Evolutionary conservation across 73 alveolate species (phyloP).

Genomic region (Uronychia setigera): DNA sequence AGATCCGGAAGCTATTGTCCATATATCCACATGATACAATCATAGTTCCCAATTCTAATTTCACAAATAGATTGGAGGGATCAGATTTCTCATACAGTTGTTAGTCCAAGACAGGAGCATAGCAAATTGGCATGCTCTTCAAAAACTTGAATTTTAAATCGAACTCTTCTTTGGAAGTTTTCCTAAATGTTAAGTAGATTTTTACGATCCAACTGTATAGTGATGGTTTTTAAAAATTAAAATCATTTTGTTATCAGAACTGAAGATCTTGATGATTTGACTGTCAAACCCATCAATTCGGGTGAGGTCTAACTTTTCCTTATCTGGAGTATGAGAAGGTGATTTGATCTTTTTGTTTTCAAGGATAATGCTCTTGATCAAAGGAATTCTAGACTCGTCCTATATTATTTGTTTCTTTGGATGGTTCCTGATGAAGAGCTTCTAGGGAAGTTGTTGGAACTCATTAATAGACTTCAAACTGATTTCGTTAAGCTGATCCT

Average conservation of each 20-base stretch:
- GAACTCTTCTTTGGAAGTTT: neutral
- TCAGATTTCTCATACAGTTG: neutral
- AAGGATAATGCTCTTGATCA: neutral
- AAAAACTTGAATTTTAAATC: neutral
- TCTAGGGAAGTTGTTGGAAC: constrained; percentile 14
- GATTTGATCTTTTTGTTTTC: neutral
- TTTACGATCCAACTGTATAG: neutral
- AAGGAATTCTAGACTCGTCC: neutral
- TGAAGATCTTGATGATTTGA: neutral
- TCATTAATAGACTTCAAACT: neutral
- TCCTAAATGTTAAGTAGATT: neutral
- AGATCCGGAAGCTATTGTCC: neutral
- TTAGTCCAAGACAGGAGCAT: neutral
- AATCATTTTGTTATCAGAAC: neutral
- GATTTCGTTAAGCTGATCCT: neutral
- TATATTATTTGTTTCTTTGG: neutral
- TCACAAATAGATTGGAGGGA: neutral
- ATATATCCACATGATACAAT: neutral
- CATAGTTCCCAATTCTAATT: neutral
- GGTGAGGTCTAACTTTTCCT: neutral
- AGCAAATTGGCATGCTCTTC: neutral
- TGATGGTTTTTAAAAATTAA: neutral
- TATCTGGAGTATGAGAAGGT: neutral
- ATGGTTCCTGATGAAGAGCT: neutral
- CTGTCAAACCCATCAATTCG: neutral